Evolutionary conservation across 257 asterid genomes (phyloP), one percentile per base, ranked within the genome.

Genomic region (Solanum habrochaites): DNA sequence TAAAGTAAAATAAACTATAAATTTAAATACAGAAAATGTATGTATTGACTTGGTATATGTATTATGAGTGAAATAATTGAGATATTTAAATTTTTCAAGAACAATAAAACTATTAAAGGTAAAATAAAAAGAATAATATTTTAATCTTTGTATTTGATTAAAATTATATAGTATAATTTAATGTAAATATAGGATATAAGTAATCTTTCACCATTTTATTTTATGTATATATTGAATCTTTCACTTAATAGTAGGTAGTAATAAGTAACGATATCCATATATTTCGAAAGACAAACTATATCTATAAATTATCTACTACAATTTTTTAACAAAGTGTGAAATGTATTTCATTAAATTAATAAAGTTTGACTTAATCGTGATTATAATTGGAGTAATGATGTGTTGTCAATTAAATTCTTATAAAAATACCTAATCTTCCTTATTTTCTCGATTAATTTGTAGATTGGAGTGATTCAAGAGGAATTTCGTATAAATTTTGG

Each of bases 11-110:
- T 35, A 0, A 35, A 35, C 1, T 35, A 35, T 5, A 35, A 35
- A 37, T 37, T 5, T 37, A 37, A 37, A 37, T 0, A 37, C 7
- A 37, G 6, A 37, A 1, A 0, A 37, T 37, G 7, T 0, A 6
- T 37, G 1, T 37, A 37, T 37, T 37, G 39, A 37, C 1, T 37
- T 37, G 39, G n/a, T n/a, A n/a, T 21, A 58, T 58, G 7, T 60
- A 58, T 60, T 12, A 60, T 60, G 4, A 60, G 8, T 60, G 42
- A 39, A 0, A 2, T 6, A 49, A 8, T 21, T 60, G 3, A 60
- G 27, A 21, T 60, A 21, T 4, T 60, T 49, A 3, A 5, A 58
- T 20, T 21, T 0, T 58, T 58, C 67, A 2, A 58, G 27, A 58
- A 58, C 27, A 21, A 58, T 11, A 58, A 8, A 58, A 21, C 2